Evolutionary conservation across 352 stramenopile genomes (phyloP).

Genomic region (Chrysophaeum taylorii): DNA sequence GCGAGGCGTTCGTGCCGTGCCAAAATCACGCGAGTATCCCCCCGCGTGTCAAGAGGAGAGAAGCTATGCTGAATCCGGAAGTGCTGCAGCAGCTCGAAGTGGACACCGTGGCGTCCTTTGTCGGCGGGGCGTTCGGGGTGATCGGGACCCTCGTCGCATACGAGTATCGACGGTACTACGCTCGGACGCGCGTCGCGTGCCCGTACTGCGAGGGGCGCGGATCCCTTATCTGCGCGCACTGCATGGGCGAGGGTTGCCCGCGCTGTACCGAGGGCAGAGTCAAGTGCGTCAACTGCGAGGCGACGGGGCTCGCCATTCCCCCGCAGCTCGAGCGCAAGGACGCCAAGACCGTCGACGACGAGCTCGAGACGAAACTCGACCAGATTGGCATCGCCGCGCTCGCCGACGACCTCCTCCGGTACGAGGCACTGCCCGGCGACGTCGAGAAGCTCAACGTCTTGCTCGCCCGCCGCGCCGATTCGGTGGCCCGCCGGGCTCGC

Average conservation of each 20-base stretch:
- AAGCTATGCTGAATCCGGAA: too few species aligned
- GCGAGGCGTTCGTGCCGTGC: too few species aligned
- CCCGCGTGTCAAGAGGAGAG: too few species aligned
- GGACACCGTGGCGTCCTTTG: too few species aligned
- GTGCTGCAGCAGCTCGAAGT: too few species aligned
- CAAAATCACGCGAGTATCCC: too few species aligned
- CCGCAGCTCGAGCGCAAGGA: background rate
- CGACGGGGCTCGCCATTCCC: background rate
- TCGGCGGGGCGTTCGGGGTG: too few species aligned
- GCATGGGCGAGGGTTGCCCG: background rate
- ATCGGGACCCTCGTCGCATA: background rate
- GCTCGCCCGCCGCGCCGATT: background rate
- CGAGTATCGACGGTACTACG: background rate
- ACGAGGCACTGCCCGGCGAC: background rate
- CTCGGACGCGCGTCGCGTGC: background rate
- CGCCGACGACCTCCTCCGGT: conserved; percentile 8
- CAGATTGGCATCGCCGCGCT: conserved; percentile 7
- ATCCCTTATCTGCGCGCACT: background rate
- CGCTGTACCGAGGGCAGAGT: background rate
- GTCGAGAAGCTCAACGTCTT: background rate
- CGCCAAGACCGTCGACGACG: background rate
- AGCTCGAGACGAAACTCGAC: background rate
- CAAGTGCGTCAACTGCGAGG: conserved; percentile 3
- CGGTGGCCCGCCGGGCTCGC: too few species aligned
- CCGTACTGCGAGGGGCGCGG: background rate